phyloP scores from a whole-genome alignment of 192 early-diverging fungal genomes.

The Dispira simplex region DNA sequence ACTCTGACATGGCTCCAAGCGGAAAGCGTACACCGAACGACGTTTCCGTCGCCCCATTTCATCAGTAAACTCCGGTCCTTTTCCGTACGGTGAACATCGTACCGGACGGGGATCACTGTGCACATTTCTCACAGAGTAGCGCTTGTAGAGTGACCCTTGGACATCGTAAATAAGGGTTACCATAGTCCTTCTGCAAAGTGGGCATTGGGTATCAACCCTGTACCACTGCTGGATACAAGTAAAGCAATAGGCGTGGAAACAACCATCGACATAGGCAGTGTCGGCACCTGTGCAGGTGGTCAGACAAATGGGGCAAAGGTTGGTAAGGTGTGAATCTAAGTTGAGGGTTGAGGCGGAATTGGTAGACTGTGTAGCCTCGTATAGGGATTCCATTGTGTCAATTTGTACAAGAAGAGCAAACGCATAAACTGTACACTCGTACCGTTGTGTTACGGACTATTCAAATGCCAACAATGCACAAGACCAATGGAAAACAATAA shows the following conservation, averaged over 20 bases:
- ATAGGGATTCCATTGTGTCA: too few relatives aligned
- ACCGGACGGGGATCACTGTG: too few relatives aligned
- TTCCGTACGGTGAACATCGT: not conserved
- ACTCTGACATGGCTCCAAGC: not conserved
- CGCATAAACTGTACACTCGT: too few relatives aligned
- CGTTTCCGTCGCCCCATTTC: not conserved
- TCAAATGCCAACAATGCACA: too few relatives aligned
- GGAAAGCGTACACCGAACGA: not conserved
- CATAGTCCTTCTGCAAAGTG: not conserved
- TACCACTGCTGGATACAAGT: constrained; percentile 8
- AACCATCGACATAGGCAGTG: not conserved
- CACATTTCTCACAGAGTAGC: not conserved
- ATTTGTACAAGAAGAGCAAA: too few relatives aligned
- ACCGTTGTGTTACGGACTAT: too few relatives aligned
- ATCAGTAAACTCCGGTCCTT: not conserved
- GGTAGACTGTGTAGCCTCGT: too few relatives aligned
- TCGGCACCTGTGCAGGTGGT: not conserved
- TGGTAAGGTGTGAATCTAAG: not conserved
- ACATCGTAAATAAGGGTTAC: not conserved
- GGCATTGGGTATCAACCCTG: not conserved
- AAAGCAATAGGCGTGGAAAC: constrained; percentile 4
- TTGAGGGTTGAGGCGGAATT: too few relatives aligned
- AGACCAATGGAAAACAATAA: too few relatives aligned
- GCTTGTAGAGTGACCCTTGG: not conserved
- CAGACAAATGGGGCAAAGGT: constrained; percentile 4